Base-by-base conservation (phyloP, 78 protist genomes). In the Chrysochromulina parva region DNA sequence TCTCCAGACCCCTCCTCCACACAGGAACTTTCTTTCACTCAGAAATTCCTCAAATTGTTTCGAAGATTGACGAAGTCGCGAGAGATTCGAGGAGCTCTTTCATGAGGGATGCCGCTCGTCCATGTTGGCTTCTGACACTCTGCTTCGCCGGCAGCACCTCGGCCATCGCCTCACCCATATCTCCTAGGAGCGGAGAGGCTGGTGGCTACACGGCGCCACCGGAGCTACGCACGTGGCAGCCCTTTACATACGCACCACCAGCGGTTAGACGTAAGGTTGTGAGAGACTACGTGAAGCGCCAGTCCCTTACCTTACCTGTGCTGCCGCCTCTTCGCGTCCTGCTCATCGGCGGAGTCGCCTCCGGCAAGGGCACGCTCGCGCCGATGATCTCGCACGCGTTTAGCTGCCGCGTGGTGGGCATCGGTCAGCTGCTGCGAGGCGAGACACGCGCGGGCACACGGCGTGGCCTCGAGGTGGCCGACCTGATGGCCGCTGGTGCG, bases 401-500 rank as follows among this genome's bases (percentile, higher is more conserved):
- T 22, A 58, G 86, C 53, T 22, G 22, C 62, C 86, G 86, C 86
- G 38, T 5, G 24, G 14, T 78, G 62, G 28, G 62, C 62, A 48
- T 53, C 10, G 86, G 86, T 62, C 13, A 53, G 57, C 62, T 78
- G 60, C 60, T 78, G 16, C 86, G 86, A 28, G 86, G 86, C 86
- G 86, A 78, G 86, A 10, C 11, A 20, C 86, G 86, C 47, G 86
- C 86, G 86, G 24, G 62, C 20, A 1, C 48, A 28, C 62, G 11
- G 38, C 74, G 55, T 6, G 95, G 94, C 16, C 5, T 0, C 19
- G 53, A 60, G 74, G 95, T 91, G 20, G 38, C 91, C 20, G 57
- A 11, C 53, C 82, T 20, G 38, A 90, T 95, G 76, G 20, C 20
- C 3, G 1, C 19, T 14, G 96, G 96, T 20, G 38, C 5, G 76